A percentile compares a stretch with the other conserved stretches of the same genome.
Evolutionary conservation across 306 rosid species (phyloP).

Genomic region (Cotoneaster glaucophyllus): DNA sequence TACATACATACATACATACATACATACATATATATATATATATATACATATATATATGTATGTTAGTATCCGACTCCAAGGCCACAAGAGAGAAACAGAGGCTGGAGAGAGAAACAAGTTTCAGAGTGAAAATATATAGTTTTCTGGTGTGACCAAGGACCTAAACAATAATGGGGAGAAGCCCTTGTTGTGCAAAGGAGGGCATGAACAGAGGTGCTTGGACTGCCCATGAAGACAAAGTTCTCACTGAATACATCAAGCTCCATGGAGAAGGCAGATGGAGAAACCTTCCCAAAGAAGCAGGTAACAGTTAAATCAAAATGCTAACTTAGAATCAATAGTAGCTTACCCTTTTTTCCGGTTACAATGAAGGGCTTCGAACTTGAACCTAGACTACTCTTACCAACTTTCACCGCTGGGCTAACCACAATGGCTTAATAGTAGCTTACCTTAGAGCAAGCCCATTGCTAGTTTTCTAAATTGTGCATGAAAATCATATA

Average conservation of each 20-base stretch:
- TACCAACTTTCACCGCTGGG: neutral
- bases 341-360: neutral
- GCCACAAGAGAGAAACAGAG: neutral
- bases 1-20: too few species aligned
- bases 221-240: slow-evolving; percentile 20
- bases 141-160: neutral
- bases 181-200: slow-evolving; percentile 23
- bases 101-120: neutral
- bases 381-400: neutral
- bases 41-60: too few species aligned
- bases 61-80: neutral
- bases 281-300: slow-evolving; percentile 21
- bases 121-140: neutral
- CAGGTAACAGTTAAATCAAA: neutral
- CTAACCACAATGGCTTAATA: neutral
- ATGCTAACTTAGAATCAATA: neutral
- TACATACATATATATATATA: too few species aligned
- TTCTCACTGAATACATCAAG: slow-evolving; percentile 12
- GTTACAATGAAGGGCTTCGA: neutral
- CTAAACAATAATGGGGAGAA: slow-evolving; percentile 18
- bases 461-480: neutral
- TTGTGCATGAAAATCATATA: neutral
- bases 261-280: slow-evolving; percentile 23
- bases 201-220: slow-evolving; percentile 20
- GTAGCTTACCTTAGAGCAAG: neutral